These are phyloP conservation scores for Tulasnella sp. DNA, from an alignment of 768 basidiomycete genomes.

Conservation along the genomic window DNA sequence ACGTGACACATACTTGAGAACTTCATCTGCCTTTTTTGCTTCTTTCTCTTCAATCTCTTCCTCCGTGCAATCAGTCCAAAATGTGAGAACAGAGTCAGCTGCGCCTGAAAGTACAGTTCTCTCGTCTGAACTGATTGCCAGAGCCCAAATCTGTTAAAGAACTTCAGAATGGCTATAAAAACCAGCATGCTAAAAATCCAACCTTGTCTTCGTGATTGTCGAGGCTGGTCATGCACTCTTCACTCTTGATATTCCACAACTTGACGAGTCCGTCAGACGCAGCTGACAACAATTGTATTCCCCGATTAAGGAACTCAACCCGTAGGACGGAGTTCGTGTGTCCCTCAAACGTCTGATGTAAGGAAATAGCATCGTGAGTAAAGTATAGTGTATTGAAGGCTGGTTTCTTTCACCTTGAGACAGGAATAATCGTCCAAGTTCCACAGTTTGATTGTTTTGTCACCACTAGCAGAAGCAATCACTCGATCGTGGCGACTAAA, in stretches of 20 bases:
- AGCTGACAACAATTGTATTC: slow-evolving; percentile 75
- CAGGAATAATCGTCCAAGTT: slow-evolving; percentile 87
- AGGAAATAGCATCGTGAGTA: neutral
- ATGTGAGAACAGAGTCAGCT: slow-evolving; percentile 89
- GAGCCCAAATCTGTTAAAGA: slow-evolving; percentile 75
- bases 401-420: slow-evolving; percentile 35
- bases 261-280: slow-evolving; percentile 94
- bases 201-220: slow-evolving; percentile 99
- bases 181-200: slow-evolving; percentile 20
- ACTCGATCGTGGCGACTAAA: slow-evolving; percentile 75
- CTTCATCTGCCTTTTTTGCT: slow-evolving; percentile 52
- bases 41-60: slow-evolving; percentile 66
- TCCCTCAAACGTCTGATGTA: slow-evolving; percentile 80
- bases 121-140: slow-evolving; percentile 72
- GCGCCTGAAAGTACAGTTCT: slow-evolving; percentile 81
- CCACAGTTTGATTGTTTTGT: slow-evolving; percentile 92
- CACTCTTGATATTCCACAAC: slow-evolving; percentile 82
- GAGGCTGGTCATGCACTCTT: slow-evolving; percentile 75
- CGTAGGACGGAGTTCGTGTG: slow-evolving; percentile 94
- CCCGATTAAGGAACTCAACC: slow-evolving; percentile 77
- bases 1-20: slow-evolving; percentile 53
- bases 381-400: neutral
- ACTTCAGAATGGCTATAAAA: too few relatives aligned
- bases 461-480: slow-evolving; percentile 87
- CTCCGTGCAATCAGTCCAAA: slow-evolving; percentile 93